Conservation (phyloP, 2,329 filamentous ascomycete species). For the Aspergillus sp. region DNA sequence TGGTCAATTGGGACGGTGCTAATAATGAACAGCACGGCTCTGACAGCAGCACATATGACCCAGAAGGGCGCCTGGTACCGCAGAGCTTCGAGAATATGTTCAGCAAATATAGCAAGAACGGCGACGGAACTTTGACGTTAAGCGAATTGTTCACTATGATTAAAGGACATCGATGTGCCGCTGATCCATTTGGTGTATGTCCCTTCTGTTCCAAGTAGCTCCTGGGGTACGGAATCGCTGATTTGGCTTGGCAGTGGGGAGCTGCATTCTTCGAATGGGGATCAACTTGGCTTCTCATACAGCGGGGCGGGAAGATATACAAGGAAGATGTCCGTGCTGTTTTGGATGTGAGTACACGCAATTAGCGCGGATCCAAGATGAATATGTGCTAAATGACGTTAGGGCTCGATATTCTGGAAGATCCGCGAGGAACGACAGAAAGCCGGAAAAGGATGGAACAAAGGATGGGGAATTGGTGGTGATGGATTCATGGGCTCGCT, state of each 20-base stretch:
- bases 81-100: slow-evolving; percentile 46
- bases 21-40: slow-evolving; percentile 9
- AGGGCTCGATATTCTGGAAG: neutral
- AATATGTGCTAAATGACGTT: neutral
- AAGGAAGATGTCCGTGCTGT: slow-evolving; percentile 23
- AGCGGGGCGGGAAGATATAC: slow-evolving; percentile 21
- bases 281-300: slow-evolving; percentile 24
- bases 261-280: slow-evolving; percentile 41
- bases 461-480: neutral
- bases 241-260: slow-evolving; percentile 23
- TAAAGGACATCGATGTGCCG: slow-evolving; percentile 36
- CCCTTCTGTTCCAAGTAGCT: neutral
- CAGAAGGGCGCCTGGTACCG: slow-evolving; percentile 41
- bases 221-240: too few species aligned
- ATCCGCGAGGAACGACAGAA: neutral
- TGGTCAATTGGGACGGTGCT: neutral
- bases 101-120: slow-evolving; percentile 36
- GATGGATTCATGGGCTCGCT: neutral
- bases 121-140: slow-evolving; percentile 34
- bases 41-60: slow-evolving; percentile 39
- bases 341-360: slow-evolving; percentile 31
- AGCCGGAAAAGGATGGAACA: neutral
- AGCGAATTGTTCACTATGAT: slow-evolving; percentile 33
- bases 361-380: neutral
- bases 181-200: slow-evolving; percentile 38